Base-by-base conservation (phyloP, 2,329 filamentous ascomycete genomes). In the Dactylellina leptospora region DNA sequence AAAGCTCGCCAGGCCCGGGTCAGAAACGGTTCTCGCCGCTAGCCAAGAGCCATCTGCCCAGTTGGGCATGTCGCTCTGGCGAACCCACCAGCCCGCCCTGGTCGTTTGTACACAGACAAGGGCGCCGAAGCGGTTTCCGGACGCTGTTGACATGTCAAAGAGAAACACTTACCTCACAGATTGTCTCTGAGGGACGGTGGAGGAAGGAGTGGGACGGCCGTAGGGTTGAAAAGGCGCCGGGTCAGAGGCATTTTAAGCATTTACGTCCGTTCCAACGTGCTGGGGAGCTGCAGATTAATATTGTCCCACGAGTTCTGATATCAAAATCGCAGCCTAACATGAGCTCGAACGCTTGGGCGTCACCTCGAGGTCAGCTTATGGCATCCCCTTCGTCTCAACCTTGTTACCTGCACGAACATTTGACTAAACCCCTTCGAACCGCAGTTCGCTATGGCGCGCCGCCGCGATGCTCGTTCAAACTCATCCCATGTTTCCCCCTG, bases 81-180 rank as follows among this genome's bases (percentile, higher is more conserved):
- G 30, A 33, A n/a, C n/a, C 47, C 50, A 40, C 28, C 1, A 33
- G 28, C 27, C 16, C 5, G 28, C 20, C 18, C 33, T 25, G 20
- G 51, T 40, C 51, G n/a, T 40, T 40, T 40, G 11, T 16, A 40
- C 4, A 1, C 18, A 4, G 8, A 40, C 36, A 40, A n/a, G 36
- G 36, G 36, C 36, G 13, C 36, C 13, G 13, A 40, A 16, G 10
- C 18, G 20, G 30, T 38, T 23, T 40, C 33, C 18, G 8, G 50
- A 54, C 51, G 51, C 30, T 9, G 36, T 16, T n/a, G 36, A n/a
- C n/a, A n/a, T n/a, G n/a, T 51, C 47, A 51, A 23, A 36, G 51
- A 55, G 51, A 55, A 42, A 55, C 28, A 55, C 51, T 55, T 55
- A 55, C 51, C 51, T 55, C 30, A 6, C 25, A 55, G n/a, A 9